These are phyloP conservation scores for Beauveria medogensis DNA, from an alignment of 2,329 filamentous ascomycete species.

Conservation along the genomic window DNA sequence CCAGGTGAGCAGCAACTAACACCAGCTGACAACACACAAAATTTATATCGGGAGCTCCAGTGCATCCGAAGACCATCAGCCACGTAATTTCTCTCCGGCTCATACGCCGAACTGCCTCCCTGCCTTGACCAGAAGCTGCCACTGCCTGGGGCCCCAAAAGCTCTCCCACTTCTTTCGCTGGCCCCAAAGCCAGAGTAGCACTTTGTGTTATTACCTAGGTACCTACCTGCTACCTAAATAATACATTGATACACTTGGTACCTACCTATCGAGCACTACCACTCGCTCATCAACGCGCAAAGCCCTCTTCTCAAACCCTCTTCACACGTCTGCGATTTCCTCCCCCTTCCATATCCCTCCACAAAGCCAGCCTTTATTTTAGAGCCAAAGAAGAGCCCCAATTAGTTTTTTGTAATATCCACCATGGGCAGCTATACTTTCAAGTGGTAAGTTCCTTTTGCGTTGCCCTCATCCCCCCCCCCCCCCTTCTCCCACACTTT, in stretches of 20 bases:
- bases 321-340: constrained; percentile 2
- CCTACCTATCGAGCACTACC: background rate
- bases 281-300: background rate
- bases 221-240: too few relatives aligned
- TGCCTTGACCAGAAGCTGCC: background rate
- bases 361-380: background rate
- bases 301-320: constrained; percentile 11
- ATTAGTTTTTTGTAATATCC: constrained; percentile 17
- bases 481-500: constrained; percentile 1
- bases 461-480: background rate
- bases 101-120: background rate
- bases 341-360: constrained; percentile 10
- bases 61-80: constrained; percentile 7
- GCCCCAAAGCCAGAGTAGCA: too few relatives aligned
- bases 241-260: too few relatives aligned
- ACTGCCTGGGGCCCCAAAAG: background rate
- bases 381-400: constrained; percentile 6
- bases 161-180: background rate
- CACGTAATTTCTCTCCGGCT: constrained; percentile 8
- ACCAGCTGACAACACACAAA: background rate
- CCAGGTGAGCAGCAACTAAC: background rate
- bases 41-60: background rate
- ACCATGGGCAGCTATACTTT: constrained; percentile 62
- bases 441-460: constrained; percentile 50
- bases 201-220: too few relatives aligned